Base-by-base conservation (phyloP, 331 rosid species). In the Quercus phellos region DNA sequence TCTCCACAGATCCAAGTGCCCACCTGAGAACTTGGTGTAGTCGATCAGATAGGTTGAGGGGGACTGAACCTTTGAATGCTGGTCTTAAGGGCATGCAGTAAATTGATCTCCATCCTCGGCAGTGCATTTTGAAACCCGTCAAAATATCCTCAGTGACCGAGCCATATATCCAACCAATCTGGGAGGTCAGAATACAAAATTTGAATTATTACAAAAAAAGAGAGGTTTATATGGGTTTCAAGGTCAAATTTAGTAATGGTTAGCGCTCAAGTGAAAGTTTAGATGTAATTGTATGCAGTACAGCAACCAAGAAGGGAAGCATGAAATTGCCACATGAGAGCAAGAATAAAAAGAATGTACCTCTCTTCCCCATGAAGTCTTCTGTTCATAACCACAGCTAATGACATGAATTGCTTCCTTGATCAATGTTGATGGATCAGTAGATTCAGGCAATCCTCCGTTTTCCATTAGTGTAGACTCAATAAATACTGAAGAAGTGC, bases 81-180 rank as follows among this genome's bases (percentile, higher is more conserved):
- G 98, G 96, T 88, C 98, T 95, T 56, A 87, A 26, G 35, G 99
- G 99, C 96, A 92, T 93, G 92, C 98, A 95, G 88, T 95, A 95
- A 73, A 93, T 77, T 77, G 99, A 95, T 75, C 99, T 91, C 99
- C 99, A 95, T 81, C 99, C 99, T 34, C 98, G 90, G 84, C 99
- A 95, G 5, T 95, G 99, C 99, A 95, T 93, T 85, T 95, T 95
- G 89, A 95, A 95, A 51, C 99, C 99, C 0, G 99, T 88, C 80
- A 95, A 85, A 88, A 95, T 95, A 85, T 95, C 99, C 88, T 95
- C 99, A 3, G 99, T 93, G 70, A 95, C 92, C 24, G 99, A 95
- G 4, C 99, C 99, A 74, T 95, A 95, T 76, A 91, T 95, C 99
- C 99, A 95, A 63, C 99, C 99, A 84, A 95, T 91, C 99, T 95